Percentiles rank a stretch among this genome's conserved stretches.
Conservation (phyloP, 2,329 filamentous ascomycete species). For the Aspergillus novoparasiticus region DNA sequence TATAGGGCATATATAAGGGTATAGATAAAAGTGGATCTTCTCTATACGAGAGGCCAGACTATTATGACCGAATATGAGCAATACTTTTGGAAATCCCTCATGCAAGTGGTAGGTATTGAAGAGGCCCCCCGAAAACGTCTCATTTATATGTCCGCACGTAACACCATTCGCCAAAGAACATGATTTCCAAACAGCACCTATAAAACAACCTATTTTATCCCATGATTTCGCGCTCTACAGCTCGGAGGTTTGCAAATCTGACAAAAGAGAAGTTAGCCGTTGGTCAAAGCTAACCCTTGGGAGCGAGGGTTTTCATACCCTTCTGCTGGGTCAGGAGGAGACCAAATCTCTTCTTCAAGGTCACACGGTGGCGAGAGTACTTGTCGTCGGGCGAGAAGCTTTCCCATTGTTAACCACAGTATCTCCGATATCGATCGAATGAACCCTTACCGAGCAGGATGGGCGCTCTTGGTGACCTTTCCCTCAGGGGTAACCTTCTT, state of each 20-base stretch:
- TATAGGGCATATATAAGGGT: slow-evolving; percentile 14
- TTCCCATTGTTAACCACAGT: not conserved
- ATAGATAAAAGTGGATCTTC: slow-evolving; percentile 14
- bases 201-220: slow-evolving; percentile 24
- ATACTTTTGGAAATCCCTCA: slow-evolving; percentile 1
- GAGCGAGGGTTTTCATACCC: slow-evolving; percentile 42
- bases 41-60: slow-evolving; percentile 1
- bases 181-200: slow-evolving; percentile 29
- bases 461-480: slow-evolving; percentile 91
- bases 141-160: slow-evolving; percentile 33
- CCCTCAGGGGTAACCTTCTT: slow-evolving; percentile 73
- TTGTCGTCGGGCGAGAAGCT: slow-evolving; percentile 95
- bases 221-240: slow-evolving; percentile 28
- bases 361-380: slow-evolving; percentile 92
- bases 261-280: slow-evolving; percentile 14
- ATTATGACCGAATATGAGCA: slow-evolving; percentile 7
- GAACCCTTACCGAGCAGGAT: slow-evolving; percentile 71
- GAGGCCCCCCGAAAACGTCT: slow-evolving; percentile 21
- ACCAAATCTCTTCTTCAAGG: slow-evolving; percentile 89
- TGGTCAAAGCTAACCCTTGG: not conserved
- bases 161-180: slow-evolving; percentile 43
- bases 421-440: not conserved
- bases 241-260: slow-evolving; percentile 35
- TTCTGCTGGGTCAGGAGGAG: slow-evolving; percentile 79
- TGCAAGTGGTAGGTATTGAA: slow-evolving; percentile 9